Evolutionary conservation across 345 rosid genomes (phyloP).

Genomic region (Pugionium cornutum): DNA sequence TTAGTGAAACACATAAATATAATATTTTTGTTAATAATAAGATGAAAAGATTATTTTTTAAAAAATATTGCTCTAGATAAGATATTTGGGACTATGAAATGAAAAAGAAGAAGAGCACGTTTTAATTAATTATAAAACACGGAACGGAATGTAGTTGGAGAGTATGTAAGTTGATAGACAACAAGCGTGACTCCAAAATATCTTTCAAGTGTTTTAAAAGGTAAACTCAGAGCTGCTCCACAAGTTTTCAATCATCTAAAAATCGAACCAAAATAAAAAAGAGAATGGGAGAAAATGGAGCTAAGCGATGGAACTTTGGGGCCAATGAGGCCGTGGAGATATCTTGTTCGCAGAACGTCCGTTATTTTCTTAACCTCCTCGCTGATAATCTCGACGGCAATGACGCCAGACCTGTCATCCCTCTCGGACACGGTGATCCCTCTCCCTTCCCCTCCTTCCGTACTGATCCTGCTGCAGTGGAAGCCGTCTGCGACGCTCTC

Average conservation of each 20-base stretch:
- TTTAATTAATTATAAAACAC: neutral
- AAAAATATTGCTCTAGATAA: too few relatives aligned
- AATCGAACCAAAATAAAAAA: neutral
- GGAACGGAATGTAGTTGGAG: neutral
- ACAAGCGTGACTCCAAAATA: neutral
- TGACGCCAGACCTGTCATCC: constrained; percentile 15
- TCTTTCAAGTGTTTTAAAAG: neutral
- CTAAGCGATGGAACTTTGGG: constrained; percentile 35
- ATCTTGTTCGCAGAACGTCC: constrained; percentile 1
- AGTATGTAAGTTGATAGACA: neutral
- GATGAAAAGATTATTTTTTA: too few relatives aligned
- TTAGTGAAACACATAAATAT: too few relatives aligned
- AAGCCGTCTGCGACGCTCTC: constrained; percentile 35
- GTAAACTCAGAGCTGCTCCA: neutral
- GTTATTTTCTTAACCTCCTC: constrained; percentile 12
- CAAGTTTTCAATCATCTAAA: constrained; percentile 1
- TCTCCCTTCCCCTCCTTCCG: constrained; percentile 34
- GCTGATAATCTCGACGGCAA: neutral
- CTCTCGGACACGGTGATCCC: constrained; percentile 39
- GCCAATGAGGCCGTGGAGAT: constrained; percentile 13
- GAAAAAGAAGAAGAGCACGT: too few relatives aligned
- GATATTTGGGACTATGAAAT: too few relatives aligned
- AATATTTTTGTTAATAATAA: too few relatives aligned
- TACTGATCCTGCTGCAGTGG: constrained; percentile 31
- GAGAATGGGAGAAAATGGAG: constrained; percentile 13